Base-by-base conservation (phyloP, 2,329 filamentous ascomycete species). In the Aspergillus quadrilineatus region DNA sequence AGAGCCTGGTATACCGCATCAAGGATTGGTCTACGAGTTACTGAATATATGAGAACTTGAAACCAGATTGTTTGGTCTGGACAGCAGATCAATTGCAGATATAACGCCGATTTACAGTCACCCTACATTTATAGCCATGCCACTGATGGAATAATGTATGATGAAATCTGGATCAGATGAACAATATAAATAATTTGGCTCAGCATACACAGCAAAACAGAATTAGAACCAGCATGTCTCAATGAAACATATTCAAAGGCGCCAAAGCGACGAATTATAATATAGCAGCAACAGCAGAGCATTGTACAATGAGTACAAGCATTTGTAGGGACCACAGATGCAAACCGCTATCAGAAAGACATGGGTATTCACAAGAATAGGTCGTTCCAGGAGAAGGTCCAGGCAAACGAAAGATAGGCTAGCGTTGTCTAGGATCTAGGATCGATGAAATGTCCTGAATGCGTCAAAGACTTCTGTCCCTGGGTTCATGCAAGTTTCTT, bases 401-500 rank as follows among this genome's bases (percentile, higher is more conserved):
- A 34, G 7, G 15, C 6, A 26, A 53, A 34, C 6, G 15, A 12
- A 17, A 36, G n/a, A 39, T n/a, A 8, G 26, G 43, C 4, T 30
- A 3, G 15, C 28, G 10, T 6, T 26, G 39, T 37, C 42, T 46
- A 53, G 17, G 43, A 10, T 47, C 50, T 47, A 37, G 22, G 10
- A 4, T 34, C 9, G 22, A n/a, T 22, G 41, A 12, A 29, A 45
- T 5, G 30, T 17, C 17, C 28, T 42, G 36, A 42, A 32, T 6
- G 17, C 8, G 22, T 44, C 17, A 26, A 29, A 36, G 26, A 15
- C 6, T 28, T 14, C 12, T 15, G 14, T 47, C 26, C 10, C 6
- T 39, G n/a, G 15, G 3, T n/a, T 50, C 37, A 50, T 4, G 67
- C 73, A 30, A 10, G 4, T 67, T 63, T 65, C 29, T 55, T 68